A percentile compares a stretch with the other conserved stretches of the same genome.
These are phyloP conservation scores for Chrysopogon serrulatus DNA, from an alignment of 176 grass and related monocot species.

Conservation along the genomic window DNA sequence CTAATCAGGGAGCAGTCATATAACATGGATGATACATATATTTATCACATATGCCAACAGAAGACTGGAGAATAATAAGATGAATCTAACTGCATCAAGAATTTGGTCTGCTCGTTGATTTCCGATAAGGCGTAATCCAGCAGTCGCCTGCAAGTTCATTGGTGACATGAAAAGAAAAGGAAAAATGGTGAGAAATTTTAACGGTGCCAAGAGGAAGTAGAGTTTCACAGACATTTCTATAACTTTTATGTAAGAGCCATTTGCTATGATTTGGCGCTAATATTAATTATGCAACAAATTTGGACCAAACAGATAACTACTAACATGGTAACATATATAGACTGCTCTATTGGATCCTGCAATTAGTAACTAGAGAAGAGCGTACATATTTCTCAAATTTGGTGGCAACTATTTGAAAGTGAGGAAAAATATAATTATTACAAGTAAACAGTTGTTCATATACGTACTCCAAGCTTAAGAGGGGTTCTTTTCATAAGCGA, in stretches of 20 bases:
- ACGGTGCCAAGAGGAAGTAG: not conserved
- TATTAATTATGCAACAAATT: not conserved
- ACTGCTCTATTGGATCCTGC: not conserved
- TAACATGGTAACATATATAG: not conserved
- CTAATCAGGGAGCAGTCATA: no score
- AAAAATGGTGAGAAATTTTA: not conserved
- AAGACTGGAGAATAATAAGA: not conserved
- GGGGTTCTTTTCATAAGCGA: not conserved
- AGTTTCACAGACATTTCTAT: not conserved
- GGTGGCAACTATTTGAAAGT: not conserved
- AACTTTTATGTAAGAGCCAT: not conserved
- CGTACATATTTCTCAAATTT: not conserved
- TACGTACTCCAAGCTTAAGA: not conserved
- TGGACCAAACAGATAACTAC: not conserved
- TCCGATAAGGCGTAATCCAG: slow-evolving; percentile 45
- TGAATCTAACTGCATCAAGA: slow-evolving; percentile 32
- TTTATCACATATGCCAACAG: not conserved
- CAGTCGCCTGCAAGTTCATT: slow-evolving; percentile 29
- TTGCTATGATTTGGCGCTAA: no score
- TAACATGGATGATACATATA: no score
- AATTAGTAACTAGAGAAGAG: not conserved
- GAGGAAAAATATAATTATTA: not conserved
- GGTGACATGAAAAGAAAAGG: not conserved
- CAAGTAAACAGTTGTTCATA: not conserved
- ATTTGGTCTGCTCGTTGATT: slow-evolving; percentile 35